Conservation (phyloP, 2,329 filamentous ascomycete genomes). For the Fusarium hainanense region DNA sequence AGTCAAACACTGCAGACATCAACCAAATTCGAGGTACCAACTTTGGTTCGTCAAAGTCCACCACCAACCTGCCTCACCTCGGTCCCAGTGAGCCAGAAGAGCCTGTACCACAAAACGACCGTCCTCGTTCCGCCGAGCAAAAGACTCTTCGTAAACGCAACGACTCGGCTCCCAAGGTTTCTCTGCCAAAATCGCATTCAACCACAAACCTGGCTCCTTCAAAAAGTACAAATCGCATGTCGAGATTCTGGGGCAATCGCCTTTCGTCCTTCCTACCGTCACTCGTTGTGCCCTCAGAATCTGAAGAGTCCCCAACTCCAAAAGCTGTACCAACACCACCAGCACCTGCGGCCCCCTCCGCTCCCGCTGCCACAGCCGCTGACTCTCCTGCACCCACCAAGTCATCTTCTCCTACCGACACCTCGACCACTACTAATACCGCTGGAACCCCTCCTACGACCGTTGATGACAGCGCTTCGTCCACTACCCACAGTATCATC, state of each 20-base stretch:
- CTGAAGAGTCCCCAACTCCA: conserved; percentile 31
- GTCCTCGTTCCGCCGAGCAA: conserved; percentile 35
- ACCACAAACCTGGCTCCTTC: conserved; percentile 28
- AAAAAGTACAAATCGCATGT: conserved; percentile 45
- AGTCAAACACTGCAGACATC: conserved; percentile 42
- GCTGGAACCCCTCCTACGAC: conserved; percentile 35
- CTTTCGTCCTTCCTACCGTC: conserved; percentile 53
- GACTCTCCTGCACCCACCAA: conserved; percentile 38
- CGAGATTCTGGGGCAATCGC: conserved; percentile 52
- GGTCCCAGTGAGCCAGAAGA: conserved; percentile 26
- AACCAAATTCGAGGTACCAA: conserved; percentile 36
- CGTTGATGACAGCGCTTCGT: conserved; percentile 42
- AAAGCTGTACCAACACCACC: conserved; percentile 38
- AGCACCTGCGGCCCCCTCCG: conserved; percentile 28
- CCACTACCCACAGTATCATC: conserved; percentile 40
- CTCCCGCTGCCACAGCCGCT: conserved; percentile 29
- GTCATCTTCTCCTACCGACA: conserved; percentile 43
- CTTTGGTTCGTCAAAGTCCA: conserved; percentile 30
- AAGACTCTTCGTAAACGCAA: conserved; percentile 35
- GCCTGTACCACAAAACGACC: conserved; percentile 37
- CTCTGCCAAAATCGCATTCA: conserved; percentile 37
- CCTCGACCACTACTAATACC: conserved; percentile 39
- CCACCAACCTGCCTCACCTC: conserved; percentile 26
- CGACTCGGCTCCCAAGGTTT: conserved; percentile 18
- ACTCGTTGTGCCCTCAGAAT: conserved; percentile 53